Evolutionary conservation across 768 basidiomycete genomes (phyloP).

Genomic region (Butyriboletus loyo): DNA sequence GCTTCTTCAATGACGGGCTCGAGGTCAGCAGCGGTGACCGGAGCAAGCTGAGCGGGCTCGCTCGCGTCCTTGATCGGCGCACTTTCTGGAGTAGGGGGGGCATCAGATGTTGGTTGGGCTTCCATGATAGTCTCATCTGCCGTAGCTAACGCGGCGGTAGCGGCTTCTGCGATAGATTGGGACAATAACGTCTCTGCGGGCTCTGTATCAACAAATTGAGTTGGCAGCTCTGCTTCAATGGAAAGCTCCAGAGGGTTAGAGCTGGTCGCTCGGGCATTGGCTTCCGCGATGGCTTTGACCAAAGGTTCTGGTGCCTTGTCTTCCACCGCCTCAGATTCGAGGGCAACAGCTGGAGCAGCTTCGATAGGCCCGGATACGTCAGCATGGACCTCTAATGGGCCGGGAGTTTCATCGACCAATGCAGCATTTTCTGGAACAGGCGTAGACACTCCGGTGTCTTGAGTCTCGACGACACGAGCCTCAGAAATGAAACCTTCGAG

Average conservation of each 20-base stretch:
- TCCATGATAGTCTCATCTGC: not conserved
- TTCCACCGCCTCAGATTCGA: not conserved
- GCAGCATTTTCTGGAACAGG: not conserved
- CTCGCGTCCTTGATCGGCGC: not conserved
- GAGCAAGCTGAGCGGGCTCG: not conserved
- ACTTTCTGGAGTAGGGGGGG: not conserved
- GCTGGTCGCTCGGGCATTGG: not conserved
- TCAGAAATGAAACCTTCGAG: not conserved
- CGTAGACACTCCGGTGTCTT: not conserved
- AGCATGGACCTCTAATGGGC: not conserved
- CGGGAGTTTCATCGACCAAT: slow-evolving; percentile 7
- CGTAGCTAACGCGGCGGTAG: not conserved
- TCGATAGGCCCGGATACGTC: not conserved
- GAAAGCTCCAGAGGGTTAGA: not conserved
- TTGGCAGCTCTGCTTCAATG: slow-evolving; percentile 1
- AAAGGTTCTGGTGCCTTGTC: not conserved
- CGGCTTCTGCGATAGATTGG: slow-evolving; percentile 2
- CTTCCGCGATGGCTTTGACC: not conserved
- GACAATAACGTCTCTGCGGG: not conserved
- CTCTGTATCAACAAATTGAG: not conserved
- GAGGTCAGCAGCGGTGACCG: not conserved
- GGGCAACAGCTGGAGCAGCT: not conserved
- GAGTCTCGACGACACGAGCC: not conserved
- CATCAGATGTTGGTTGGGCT: not conserved
- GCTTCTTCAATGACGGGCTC: slow-evolving; percentile 1